phyloP scores from a whole-genome alignment of 202 grass and related monocot species.

The Alloteropsis angusta region DNA sequence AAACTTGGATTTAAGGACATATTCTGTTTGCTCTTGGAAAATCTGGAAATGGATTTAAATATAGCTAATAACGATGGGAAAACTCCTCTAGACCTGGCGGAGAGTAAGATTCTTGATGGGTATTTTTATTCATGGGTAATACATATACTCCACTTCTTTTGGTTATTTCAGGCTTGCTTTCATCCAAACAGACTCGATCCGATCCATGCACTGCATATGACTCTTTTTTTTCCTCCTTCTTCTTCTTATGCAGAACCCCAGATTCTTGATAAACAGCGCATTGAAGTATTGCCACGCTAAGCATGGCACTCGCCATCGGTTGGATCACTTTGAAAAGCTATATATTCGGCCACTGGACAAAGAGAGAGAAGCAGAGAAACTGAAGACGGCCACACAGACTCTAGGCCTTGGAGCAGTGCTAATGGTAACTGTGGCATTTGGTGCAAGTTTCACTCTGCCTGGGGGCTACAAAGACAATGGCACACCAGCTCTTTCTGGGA shows the following conservation, averaged over 20 bases:
- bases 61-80: conserved; percentile 3
- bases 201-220: no score
- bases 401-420: neutral
- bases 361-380: neutral
- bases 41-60: neutral
- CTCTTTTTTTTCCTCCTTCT: no score
- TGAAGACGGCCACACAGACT: neutral
- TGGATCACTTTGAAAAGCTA: neutral
- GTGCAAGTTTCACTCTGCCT: conserved; percentile 18
- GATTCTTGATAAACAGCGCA: neutral
- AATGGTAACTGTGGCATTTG: conserved; percentile 24
- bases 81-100: conserved; percentile 13
- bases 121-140: neutral
- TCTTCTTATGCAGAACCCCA: no score
- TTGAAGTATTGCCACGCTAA: neutral
- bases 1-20: neutral
- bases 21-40: neutral
- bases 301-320: neutral
- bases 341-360: neutral
- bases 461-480: conserved; percentile 5
- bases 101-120: neutral
- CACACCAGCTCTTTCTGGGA: conserved; percentile 11
- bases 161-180: no score
- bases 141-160: no score
- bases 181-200: no score